Evolutionary conservation across 179 eudicot genomes (phyloP).

Genomic region (Drosera spatulata): DNA sequence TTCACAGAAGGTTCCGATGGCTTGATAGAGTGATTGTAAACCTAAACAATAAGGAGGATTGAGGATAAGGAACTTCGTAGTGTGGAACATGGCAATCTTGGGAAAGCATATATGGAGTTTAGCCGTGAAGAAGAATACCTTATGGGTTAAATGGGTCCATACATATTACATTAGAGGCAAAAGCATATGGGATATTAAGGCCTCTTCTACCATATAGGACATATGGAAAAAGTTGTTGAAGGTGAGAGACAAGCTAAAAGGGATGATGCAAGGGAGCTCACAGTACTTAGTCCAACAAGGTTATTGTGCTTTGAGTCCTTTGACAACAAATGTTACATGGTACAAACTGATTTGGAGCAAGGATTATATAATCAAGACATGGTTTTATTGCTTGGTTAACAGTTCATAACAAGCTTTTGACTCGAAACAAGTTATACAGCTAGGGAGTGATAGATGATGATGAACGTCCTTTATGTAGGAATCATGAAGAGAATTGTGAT

Average conservation of each 20-base stretch:
- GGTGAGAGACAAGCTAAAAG: not conserved
- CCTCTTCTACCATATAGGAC: not conserved
- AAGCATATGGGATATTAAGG: not conserved
- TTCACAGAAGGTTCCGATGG: not conserved
- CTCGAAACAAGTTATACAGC: too few relatives aligned
- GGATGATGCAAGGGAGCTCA: not conserved
- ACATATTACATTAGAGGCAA: not conserved
- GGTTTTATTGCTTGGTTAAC: too few relatives aligned
- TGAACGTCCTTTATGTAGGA: too few relatives aligned
- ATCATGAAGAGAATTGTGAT: too few relatives aligned
- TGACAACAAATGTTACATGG: too few relatives aligned
- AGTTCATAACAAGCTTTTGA: too few relatives aligned
- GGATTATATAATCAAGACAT: too few relatives aligned
- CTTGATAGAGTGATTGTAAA: not conserved
- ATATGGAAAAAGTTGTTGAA: not conserved
- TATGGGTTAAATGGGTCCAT: not conserved
- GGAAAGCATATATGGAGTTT: not conserved
- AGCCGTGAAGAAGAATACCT: not conserved
- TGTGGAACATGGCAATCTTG: not conserved
- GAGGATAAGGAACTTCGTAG: not conserved
- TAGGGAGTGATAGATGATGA: too few relatives aligned
- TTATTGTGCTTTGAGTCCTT: too few relatives aligned
- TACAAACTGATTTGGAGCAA: too few relatives aligned
- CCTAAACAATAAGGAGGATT: not conserved
- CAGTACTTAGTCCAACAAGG: not conserved